phyloP scores from a whole-genome alignment of 495 filamentous ascomycete species.

The Rostrohypoxylon terebratum region DNA sequence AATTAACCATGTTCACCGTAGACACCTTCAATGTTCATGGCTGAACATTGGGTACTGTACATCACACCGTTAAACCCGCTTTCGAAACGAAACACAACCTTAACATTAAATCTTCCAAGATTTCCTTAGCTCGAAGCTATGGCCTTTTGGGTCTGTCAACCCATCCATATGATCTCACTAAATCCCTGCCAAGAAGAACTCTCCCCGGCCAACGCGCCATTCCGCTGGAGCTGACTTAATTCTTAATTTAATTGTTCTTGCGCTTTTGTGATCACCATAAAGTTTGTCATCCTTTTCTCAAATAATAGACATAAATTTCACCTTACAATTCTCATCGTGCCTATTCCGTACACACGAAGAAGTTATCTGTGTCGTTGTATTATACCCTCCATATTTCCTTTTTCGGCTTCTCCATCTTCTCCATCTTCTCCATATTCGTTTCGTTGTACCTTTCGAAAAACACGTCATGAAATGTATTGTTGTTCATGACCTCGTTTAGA shows the following conservation, averaged over 20 bases:
- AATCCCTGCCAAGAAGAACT: conserved; percentile 23
- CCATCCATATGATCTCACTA: conserved; percentile 22
- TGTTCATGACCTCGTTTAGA: conserved; percentile 16
- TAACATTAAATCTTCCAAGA: conserved; percentile 2
- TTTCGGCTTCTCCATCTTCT: background rate
- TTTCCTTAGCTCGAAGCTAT: conserved; percentile 28
- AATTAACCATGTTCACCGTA: too few relatives aligned
- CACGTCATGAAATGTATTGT: conserved; percentile 15
- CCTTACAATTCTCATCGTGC: conserved; percentile 9
- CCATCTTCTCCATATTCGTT: background rate
- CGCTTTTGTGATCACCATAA: conserved; percentile 16
- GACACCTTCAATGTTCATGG: background rate
- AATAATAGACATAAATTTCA: conserved; percentile 1
- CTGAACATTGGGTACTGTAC: conserved; percentile 2
- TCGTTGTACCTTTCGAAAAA: conserved; percentile 12
- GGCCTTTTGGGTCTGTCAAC: background rate
- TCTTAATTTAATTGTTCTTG: conserved; percentile 33
- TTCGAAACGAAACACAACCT: conserved; percentile 14
- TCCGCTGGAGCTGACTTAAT: conserved; percentile 12
- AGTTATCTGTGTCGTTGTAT: conserved; percentile 23
- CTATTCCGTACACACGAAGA: conserved; percentile 12
- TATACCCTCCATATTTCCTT: background rate
- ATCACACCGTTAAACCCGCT: conserved; percentile 12
- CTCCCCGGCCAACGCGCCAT: conserved; percentile 37
- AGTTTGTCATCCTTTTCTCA: conserved; percentile 15